phyloP scores from a whole-genome alignment of 2,329 filamentous ascomycete genomes.

The Ascochyta clinopodiicola region DNA sequence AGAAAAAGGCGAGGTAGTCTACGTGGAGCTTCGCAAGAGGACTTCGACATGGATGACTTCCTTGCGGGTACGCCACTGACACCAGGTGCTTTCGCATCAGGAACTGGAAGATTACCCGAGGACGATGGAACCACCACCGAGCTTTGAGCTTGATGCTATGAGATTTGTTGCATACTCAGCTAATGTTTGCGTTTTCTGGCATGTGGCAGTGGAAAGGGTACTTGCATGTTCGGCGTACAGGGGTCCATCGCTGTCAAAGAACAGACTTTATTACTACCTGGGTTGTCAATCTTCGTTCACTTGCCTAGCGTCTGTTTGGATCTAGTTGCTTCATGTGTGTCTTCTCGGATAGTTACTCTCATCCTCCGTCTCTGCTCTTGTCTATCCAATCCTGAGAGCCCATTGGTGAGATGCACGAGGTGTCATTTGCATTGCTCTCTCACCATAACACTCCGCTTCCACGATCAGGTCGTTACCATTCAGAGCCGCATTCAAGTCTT shows the following conservation, averaged over 20 bases:
- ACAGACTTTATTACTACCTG: background rate
- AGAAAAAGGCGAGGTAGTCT: conserved; percentile 29
- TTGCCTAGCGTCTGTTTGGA: background rate
- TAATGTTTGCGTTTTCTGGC: background rate
- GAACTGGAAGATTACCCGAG: conserved; percentile 29
- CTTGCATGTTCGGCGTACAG: conserved; percentile 3
- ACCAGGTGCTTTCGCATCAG: conserved; percentile 30
- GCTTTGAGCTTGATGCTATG: conserved; percentile 17
- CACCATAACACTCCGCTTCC: background rate
- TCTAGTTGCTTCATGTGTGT: background rate
- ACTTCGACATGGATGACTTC: conserved; percentile 51
- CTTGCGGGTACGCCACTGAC: conserved; percentile 48
- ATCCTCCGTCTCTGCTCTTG: background rate
- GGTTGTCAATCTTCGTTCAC: conserved; percentile 2
- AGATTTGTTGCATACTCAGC: no score
- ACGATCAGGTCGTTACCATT: background rate
- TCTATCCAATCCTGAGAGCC: background rate
- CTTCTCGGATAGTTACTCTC: background rate
- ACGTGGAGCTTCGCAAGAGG: conserved; percentile 26
- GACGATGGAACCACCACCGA: conserved; percentile 33
- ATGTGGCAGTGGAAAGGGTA: background rate
- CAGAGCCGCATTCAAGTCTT: background rate
- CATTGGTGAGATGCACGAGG: background rate
- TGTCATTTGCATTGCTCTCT: background rate
- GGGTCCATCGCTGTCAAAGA: conserved; percentile 1